Base-by-base conservation (phyloP, 192 early-diverging fungal genomes). In the Coemansia aciculifera region DNA sequence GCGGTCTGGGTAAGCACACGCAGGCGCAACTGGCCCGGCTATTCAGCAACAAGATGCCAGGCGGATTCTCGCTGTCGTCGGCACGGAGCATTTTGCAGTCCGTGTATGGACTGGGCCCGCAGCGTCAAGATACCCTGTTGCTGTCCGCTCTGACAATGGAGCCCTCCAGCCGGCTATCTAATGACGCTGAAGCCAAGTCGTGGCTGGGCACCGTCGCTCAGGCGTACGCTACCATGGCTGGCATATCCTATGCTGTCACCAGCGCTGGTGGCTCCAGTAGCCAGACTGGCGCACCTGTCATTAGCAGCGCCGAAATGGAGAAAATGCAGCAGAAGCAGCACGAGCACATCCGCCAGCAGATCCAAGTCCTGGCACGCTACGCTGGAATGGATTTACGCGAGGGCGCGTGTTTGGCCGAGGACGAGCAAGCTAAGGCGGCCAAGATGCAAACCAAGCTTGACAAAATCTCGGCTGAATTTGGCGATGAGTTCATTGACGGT, bases 1-100 rank as follows among this genome's bases (percentile, higher is more conserved):
- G 91, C 27, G 29, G 81, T 19, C 84, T 97, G 13, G 95, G 95
- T 63, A 94, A 93, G 84, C 88, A 91, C 59, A 86, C 88, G 32
- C 86, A 72, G 52, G 83, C 84, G 10, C 76, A 94, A 37, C 74
- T 96, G 46, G 82, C 90, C 57, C 90, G 92, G 70, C 78, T 98
- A 82, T 86, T 98, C 46, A 84, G 85, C 77, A 83, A 84, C 79
- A 98, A 95, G 86, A 94, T 98, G 92, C 93, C 96, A 57, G 94
- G 91, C 80, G 94, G 96, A 31, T 98, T 94, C 75, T 88, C 88
- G 21, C 88, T 94, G 61, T 86, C 86, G 17, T 78, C 84, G 62
- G 93, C 89, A 62, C 92, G 94, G 75, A 71, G 78, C 23, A 85
- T 89, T 73, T 72, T 98, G 52, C 66, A 85, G 42, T 78, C 77